Percentiles rank a stretch among this genome's conserved stretches.
Conservation (phyloP, 75 land plant species). For the Sequoiadendron giganteum region DNA sequence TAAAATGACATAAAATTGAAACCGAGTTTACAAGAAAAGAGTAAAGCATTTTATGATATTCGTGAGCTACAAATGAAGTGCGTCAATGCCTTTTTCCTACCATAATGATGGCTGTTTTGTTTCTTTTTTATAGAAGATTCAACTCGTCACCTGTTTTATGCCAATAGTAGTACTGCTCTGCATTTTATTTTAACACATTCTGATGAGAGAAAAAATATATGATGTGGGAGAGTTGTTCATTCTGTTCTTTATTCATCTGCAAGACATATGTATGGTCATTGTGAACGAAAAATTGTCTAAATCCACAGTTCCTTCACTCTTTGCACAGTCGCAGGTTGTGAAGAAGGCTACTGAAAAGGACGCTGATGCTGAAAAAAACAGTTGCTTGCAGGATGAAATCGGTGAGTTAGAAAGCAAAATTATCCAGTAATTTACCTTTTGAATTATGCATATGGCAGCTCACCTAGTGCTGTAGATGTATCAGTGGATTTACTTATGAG, state of each 20-base stretch:
- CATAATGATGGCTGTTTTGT: not conserved
- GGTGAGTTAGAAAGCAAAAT: conserved; percentile 9
- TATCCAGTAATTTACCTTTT: not conserved
- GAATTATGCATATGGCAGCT: not conserved
- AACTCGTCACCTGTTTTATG: not conserved
- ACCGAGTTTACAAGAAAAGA: not conserved
- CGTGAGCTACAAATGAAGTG: not conserved
- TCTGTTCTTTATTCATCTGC: not conserved
- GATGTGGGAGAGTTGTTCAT: not conserved
- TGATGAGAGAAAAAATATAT: not conserved
- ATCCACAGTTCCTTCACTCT: not conserved
- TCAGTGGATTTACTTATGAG: not conserved
- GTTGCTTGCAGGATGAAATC: conserved; percentile 12
- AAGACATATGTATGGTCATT: not conserved
- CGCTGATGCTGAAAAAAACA: not conserved
- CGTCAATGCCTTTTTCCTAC: not conserved
- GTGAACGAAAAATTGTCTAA: not conserved
- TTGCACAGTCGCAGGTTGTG: conserved; percentile 18
- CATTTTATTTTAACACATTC: not conserved
- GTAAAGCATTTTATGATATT: not conserved
- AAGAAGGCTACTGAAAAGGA: not conserved
- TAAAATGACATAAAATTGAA: not conserved
- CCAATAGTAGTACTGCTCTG: not conserved
- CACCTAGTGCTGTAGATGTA: not conserved
- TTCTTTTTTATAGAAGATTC: too few species aligned